Base-by-base conservation (phyloP, 2,329 filamentous ascomycete species). In the Colletotrichum tanaceti region DNA sequence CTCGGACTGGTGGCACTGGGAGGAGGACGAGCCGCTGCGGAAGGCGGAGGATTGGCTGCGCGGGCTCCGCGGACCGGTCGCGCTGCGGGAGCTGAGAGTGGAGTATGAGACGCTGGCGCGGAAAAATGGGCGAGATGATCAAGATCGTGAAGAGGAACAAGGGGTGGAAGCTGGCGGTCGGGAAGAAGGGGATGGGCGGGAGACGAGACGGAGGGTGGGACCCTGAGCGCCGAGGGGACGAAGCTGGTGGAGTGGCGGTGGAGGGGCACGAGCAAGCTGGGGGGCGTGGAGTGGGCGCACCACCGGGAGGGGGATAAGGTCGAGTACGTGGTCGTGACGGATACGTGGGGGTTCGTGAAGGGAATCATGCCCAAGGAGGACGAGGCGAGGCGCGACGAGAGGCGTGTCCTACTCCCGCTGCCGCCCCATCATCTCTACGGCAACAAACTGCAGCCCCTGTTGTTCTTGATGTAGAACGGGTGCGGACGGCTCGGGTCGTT, bases 1-100 rank as follows among this genome's bases (percentile, higher is more conserved):
- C 65, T 78, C 83, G 2, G 84, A 86, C 68, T 85, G 83, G 77
- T 85, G 81, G 81, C 74, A 58, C 20, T 84, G 82, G 83, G 81
- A 84, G 71, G 0, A 57, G 0, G 77, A 83, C 58, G 49, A 72
- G 4, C 75, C 75, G 2, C 73, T 85, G 6, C 66, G 71, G 5
- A 78, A 85, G 35, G 71, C 76, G 0, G 76, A 74, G 1, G 11
- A 43, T 0, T 85, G 83, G 82, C 76, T 84, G 32, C 6, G n/a
- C 35, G 72, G 5, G 44, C 16, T 0, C 57, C 77, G 1, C 64
- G 71, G 24, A 35, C 75, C 79, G 0, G 4, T 68, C 0, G 79
- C 77, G 4, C 75, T 85, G 18, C 72, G 73, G 1, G 77, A 81
- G 53, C 72, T 87, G 2, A 73, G 74, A 32, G 75, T 86, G 5